These are phyloP conservation scores for Triticum monococcum DNA, from an alignment of 176 grass and related monocot species.

Conservation along the genomic window DNA sequence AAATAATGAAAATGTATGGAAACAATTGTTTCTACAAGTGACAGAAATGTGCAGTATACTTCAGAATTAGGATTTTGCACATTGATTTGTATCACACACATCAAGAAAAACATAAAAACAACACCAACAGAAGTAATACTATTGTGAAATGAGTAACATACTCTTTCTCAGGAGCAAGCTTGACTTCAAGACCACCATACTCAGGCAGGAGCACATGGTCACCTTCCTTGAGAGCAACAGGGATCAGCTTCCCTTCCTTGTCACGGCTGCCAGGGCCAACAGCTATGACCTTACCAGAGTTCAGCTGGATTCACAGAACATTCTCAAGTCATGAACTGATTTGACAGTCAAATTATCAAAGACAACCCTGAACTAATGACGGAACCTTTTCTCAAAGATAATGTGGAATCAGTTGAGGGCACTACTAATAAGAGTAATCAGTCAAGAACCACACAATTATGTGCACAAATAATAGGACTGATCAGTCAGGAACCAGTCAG, in stretches of 20 bases:
- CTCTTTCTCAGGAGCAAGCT: conserved; percentile 85
- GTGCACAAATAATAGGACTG: no score
- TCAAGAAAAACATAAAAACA: neutral
- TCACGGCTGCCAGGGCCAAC: conserved; percentile 79
- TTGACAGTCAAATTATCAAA: neutral
- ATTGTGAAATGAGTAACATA: conserved; percentile 9
- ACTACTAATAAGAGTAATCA: neutral
- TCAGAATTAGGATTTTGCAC: neutral
- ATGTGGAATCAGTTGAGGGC: neutral
- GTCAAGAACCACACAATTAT: no score
- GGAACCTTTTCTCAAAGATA: neutral
- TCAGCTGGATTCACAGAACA: conserved; percentile 50
- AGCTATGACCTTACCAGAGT: conserved; percentile 79
- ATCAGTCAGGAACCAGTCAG: no score
- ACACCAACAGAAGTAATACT: neutral
- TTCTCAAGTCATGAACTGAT: neutral
- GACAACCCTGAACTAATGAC: neutral
- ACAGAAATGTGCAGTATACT: neutral
- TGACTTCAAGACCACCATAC: conserved; percentile 91
- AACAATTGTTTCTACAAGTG: neutral
- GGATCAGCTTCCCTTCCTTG: conserved; percentile 78
- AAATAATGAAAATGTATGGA: neutral
- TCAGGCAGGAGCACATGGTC: conserved; percentile 91
- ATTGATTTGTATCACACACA: neutral
- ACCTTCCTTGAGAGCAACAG: conserved; percentile 77